phyloP scores from a whole-genome alignment of 176 grass and related monocot species.

The Pontederia crassipes region DNA sequence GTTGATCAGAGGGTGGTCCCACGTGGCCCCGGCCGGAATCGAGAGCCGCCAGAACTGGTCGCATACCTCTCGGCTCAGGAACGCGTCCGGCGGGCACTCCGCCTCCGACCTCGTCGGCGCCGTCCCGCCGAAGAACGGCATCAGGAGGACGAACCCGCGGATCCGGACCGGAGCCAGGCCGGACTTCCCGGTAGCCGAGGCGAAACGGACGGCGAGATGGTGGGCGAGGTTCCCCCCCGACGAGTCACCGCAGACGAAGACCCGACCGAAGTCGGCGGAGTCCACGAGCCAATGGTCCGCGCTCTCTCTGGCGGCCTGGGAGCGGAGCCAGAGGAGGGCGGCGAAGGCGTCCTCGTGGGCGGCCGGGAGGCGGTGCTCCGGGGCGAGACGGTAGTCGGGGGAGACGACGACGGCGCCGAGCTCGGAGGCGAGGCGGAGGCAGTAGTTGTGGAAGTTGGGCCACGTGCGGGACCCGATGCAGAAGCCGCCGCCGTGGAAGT shows the following conservation, averaged over 20 bases:
- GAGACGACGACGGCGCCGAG: conserved; percentile 45
- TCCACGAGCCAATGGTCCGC: conserved; percentile 51
- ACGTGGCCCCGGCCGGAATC: conserved; percentile 26
- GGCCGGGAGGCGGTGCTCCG: conserved; percentile 64
- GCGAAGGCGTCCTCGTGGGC: conserved; percentile 39
- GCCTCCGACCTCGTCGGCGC: conserved; percentile 49
- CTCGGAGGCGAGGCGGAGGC: conserved; percentile 19
- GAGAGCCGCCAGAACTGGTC: conserved; percentile 15
- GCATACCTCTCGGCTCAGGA: conserved; percentile 46
- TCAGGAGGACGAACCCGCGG: conserved; percentile 49
- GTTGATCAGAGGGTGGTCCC: conserved; percentile 25
- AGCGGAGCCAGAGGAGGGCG: conserved; percentile 36
- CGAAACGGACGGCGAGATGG: conserved; percentile 64
- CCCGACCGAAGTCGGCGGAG: conserved; percentile 31
- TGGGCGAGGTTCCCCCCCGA: conserved; percentile 70
- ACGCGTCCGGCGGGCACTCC: conserved; percentile 54
- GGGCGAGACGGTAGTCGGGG: conserved; percentile 77
- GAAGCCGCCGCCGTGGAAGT: conserved; percentile 20
- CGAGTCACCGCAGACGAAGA: conserved; percentile 75
- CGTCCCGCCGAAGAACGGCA: conserved; percentile 76
- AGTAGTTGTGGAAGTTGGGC: conserved; percentile 18
- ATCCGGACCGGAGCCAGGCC: conserved; percentile 31
- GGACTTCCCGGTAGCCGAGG: conserved; percentile 23
- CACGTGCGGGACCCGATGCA: conserved; percentile 19
- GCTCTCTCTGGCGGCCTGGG: neutral